Evolutionary conservation across 805 yeast species (phyloP).

Genomic region (Metschnikowia santaceciliae): DNA sequence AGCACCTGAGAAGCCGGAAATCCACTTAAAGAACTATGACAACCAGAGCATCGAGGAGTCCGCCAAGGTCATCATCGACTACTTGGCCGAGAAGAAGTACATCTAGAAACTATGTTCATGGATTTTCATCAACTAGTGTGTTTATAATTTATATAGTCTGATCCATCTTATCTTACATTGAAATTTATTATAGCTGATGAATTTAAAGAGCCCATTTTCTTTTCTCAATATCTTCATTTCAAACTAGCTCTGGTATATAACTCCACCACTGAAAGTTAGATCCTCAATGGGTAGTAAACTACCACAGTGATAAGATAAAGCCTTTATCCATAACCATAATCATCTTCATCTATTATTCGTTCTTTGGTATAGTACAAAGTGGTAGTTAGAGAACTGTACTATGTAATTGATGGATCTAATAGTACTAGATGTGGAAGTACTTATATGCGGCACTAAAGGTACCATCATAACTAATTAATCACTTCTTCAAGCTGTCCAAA

Average conservation of each 20-base stretch:
- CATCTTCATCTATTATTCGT: too few relatives aligned
- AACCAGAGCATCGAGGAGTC: constrained; percentile 73
- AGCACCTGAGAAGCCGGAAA: constrained; percentile 82
- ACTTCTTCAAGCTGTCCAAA: constrained; percentile 66
- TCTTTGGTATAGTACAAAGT: too few relatives aligned
- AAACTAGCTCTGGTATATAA: not conserved
- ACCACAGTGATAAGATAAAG: too few relatives aligned
- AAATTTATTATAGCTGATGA: too few relatives aligned
- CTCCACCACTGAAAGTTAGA: not conserved
- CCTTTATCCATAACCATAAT: too few relatives aligned
- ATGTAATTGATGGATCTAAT: too few relatives aligned
- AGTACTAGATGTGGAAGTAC: too few relatives aligned
- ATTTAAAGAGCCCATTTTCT: too few relatives aligned
- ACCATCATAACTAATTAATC: not conserved
- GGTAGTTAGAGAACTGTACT: too few relatives aligned
- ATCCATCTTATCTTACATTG: too few relatives aligned
- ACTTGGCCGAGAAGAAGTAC: constrained; percentile 51
- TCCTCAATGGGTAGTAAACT: too few relatives aligned
- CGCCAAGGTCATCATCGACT: constrained; percentile 66
- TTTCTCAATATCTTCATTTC: too few relatives aligned
- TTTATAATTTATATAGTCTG: not conserved
- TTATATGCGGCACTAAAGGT: not conserved
- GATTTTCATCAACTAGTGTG: not conserved
- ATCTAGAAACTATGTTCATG: constrained; percentile 14
- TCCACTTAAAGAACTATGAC: constrained; percentile 68